These are phyloP conservation scores for Laburnicola sp. DNA, from an alignment of 2,329 filamentous ascomycete species.

Conservation along the genomic window DNA sequence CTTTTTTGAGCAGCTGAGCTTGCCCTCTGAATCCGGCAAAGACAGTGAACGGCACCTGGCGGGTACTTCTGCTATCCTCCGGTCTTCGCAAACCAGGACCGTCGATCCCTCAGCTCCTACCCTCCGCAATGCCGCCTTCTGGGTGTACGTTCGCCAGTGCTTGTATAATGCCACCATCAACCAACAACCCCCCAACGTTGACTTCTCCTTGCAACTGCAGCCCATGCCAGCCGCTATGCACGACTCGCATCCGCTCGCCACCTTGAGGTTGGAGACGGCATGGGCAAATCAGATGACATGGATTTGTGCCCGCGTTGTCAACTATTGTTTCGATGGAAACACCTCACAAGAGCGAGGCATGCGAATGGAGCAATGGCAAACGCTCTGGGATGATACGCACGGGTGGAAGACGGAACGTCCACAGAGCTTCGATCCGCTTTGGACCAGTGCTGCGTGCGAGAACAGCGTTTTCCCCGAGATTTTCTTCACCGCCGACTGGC, in stretches of 20 bases:
- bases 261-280: conserved; percentile 33
- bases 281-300: conserved; percentile 42
- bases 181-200: conserved; percentile 35
- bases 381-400: conserved; percentile 28
- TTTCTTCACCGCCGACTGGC: conserved; percentile 40
- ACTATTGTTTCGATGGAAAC: conserved; percentile 34
- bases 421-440: conserved; percentile 34
- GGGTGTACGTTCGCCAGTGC: conserved; percentile 40
- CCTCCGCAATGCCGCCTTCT: conserved; percentile 38
- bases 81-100: conserved; percentile 29
- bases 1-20: conserved; percentile 39
- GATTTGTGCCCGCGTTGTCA: conserved; percentile 34
- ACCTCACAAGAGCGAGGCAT: conserved; percentile 16
- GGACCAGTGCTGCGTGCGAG: conserved; percentile 18
- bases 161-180: conserved; percentile 39
- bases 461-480: conserved; percentile 28
- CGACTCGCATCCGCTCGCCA: conserved; percentile 29
- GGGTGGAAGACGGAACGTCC: conserved; percentile 31
- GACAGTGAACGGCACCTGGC: conserved; percentile 35
- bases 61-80: conserved; percentile 37
- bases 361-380: conserved; percentile 24
- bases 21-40: conserved; percentile 30
- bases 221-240: conserved; percentile 27
- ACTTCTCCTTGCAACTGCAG: conserved; percentile 31
- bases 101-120: conserved; percentile 40